Percentiles rank a stretch among this genome's conserved stretches.
Conservation (phyloP, 169 alveolate genomes). For the Cryptosporidium parvum region DNA sequence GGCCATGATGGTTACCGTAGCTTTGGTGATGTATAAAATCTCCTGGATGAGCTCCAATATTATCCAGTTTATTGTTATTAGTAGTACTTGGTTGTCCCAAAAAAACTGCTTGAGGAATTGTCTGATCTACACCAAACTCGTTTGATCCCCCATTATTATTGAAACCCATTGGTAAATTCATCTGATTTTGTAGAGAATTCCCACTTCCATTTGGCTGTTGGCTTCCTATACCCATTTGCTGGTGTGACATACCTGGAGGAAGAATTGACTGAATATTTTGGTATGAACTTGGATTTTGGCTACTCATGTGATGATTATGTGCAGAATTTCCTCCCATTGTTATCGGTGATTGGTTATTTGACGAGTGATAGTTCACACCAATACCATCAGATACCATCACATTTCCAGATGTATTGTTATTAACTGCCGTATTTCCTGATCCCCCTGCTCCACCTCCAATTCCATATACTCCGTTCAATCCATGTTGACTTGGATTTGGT, state of each 20-base stretch:
- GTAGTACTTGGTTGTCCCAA: conserved; percentile 36
- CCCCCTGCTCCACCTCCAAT: not conserved
- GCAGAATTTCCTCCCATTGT: not conserved
- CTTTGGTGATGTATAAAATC: conserved; percentile 29
- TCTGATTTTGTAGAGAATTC: conserved; percentile 10
- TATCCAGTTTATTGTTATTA: not conserved
- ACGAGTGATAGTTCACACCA: not conserved
- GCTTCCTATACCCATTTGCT: not conserved
- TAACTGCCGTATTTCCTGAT: not conserved
- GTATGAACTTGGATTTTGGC: conserved; percentile 4
- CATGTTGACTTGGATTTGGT: conserved; percentile 17
- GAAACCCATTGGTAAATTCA: conserved; percentile 49
- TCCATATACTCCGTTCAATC: conserved; percentile 21
- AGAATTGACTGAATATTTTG: conserved; percentile 49
- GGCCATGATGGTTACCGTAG: conserved; percentile 35
- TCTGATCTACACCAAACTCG: conserved; percentile 64
- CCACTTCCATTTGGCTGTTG: conserved; percentile 20
- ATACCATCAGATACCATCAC: not conserved
- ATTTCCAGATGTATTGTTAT: conserved; percentile 4
- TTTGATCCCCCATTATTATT: conserved; percentile 2
- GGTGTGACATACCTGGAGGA: conserved; percentile 35
- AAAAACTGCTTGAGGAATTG: conserved; percentile 64
- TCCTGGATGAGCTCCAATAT: conserved; percentile 14
- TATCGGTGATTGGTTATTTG: conserved; percentile 40
- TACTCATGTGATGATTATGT: conserved; percentile 21